Conservation (phyloP, 2,329 filamentous ascomycete genomes). For the Fusarium camptoceras region DNA sequence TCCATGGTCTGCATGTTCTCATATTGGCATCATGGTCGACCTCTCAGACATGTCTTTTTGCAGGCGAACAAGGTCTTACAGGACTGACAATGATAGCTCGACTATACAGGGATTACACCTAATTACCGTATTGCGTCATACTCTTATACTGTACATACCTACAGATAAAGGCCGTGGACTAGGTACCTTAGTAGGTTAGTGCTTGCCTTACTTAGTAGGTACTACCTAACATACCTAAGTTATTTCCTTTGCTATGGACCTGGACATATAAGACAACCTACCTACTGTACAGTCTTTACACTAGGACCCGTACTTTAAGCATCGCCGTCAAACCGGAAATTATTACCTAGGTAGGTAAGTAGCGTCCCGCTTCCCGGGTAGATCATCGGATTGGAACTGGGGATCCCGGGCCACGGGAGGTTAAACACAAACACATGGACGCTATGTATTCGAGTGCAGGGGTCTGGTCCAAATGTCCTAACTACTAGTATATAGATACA, state of each 20-base stretch:
- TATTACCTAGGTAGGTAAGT: background rate
- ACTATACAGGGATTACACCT: constrained; percentile 3
- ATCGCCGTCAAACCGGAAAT: background rate
- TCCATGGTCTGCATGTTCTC: background rate
- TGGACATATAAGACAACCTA: too few relatives aligned
- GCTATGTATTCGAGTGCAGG: background rate
- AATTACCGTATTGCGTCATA: constrained; percentile 16
- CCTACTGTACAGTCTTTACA: background rate
- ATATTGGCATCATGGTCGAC: constrained; percentile 13
- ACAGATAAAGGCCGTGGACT: too few relatives aligned
- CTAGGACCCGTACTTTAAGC: background rate
- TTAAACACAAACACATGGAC: background rate
- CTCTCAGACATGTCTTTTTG: background rate
- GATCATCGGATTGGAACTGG: constrained; percentile 12
- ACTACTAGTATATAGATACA: background rate
- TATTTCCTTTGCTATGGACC: too few relatives aligned
- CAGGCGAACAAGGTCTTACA: constrained; percentile 1
- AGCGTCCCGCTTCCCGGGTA: background rate
- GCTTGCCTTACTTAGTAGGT: too few relatives aligned
- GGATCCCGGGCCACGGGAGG: constrained; percentile 1
- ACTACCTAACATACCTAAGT: too few relatives aligned
- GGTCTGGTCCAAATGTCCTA: background rate
- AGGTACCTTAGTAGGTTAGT: too few relatives aligned
- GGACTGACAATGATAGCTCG: background rate
- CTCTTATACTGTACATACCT: background rate